Base-by-base conservation (phyloP, 495 filamentous ascomycete species). In the Penicillium ochrochloron region DNA sequence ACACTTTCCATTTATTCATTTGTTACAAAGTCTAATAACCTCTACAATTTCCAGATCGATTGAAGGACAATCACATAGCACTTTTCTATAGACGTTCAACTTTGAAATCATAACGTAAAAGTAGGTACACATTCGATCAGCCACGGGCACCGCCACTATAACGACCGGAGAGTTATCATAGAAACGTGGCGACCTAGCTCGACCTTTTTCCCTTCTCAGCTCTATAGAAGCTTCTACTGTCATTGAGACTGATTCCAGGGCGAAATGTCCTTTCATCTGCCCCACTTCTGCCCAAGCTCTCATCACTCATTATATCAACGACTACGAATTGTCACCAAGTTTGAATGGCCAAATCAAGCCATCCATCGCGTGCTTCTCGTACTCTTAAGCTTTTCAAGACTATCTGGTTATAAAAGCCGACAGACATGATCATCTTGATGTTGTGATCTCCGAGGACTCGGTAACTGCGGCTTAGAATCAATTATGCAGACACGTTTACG, bases 401-500 rank as follows among this genome's bases (percentile, higher is more conserved):
- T 48, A 48, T 48, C 19, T 25, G 44, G 44, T 48, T 1, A 48
- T 21, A 48, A 48, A 46, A 23, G 44, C 44, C 21, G 44, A 48
- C 21, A 23, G 21, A 12, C 21, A 41, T 23, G 9, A 48, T 48
- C 44, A 17, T 48, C 44, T 10, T 23, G 10, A 25, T 11, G 19
- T 48, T 46, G 10, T 48, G 19, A 48, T 48, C 44, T 48, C 9
- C 21, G 19, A 19, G 21, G 21, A 23, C 44, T 48, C 44, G 44
- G 44, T 14, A 48, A 48, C 44, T 21, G 44, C 44, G 44, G 44
- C 44, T 48, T 48, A 10, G 10, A 48, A 23, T 48, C 44, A 48
- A 48, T 48, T 48, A 25, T 25, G 19, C 5, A 48, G 19, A 46
- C 42, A 46, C 19, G 19, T 10, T 11, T 23, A 23, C 19, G 11